These are phyloP conservation scores for Cercospora sp. DNA, from an alignment of 2,329 filamentous ascomycete genomes.

Conservation along the genomic window DNA sequence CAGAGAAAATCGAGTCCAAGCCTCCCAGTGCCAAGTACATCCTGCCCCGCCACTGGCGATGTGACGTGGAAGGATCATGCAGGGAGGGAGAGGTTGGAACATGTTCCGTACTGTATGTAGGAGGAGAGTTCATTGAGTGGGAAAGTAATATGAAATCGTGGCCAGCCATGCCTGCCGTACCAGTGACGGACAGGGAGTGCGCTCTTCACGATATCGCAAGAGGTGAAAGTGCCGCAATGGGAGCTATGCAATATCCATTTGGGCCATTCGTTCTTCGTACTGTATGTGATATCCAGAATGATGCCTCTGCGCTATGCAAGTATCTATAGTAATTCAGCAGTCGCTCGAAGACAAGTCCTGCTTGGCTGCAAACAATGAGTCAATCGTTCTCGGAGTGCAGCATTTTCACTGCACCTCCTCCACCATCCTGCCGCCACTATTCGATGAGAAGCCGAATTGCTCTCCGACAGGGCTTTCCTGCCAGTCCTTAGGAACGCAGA, in stretches of 20 bases:
- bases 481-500: slow-evolving; percentile 13
- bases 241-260: background rate
- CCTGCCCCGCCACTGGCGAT: background rate
- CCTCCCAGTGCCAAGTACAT: background rate
- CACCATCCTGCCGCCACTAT: background rate
- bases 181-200: background rate
- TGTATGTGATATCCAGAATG: background rate
- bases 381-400: background rate
- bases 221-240: background rate
- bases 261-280: background rate
- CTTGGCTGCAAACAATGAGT: background rate
- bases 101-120: background rate
- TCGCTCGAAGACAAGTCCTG: background rate
- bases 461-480: slow-evolving; percentile 11
- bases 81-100: background rate
- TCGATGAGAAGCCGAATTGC: background rate
- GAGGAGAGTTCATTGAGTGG: background rate
- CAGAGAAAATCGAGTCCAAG: background rate
- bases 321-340: background rate
- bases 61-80: background rate
- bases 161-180: background rate
- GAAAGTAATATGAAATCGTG: background rate
- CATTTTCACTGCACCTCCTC: slow-evolving; percentile 9
- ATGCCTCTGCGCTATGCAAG: background rate
- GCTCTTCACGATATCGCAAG: background rate